Evolutionary conservation across 495 filamentous ascomycete species (phyloP).

Genomic region (Talaromyces trachyspermus): DNA sequence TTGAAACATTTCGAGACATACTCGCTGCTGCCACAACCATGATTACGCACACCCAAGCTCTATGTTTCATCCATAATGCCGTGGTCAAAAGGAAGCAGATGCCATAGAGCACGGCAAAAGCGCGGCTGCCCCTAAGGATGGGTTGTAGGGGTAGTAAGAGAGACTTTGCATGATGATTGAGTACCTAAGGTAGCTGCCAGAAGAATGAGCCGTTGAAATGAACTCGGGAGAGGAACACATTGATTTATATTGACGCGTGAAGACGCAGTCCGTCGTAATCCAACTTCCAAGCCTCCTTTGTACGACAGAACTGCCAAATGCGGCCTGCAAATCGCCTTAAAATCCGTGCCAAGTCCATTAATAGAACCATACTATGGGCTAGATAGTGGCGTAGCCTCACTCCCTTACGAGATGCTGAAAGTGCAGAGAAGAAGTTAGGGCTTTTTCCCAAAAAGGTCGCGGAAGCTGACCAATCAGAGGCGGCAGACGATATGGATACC

Average conservation of each 20-base stretch:
- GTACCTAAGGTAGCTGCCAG: background rate
- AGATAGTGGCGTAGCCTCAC: no score
- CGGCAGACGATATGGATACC: no score
- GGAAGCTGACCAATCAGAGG: no score
- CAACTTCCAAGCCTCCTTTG: no score
- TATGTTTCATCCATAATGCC: slow-evolving; percentile 33
- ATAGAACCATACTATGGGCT: no score
- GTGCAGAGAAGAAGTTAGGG: no score
- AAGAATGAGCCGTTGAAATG: background rate
- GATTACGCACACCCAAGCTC: slow-evolving; percentile 37
- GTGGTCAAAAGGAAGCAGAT: slow-evolving; percentile 27
- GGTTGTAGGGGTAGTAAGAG: slow-evolving; percentile 39
- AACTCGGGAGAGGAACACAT: background rate
- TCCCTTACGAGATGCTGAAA: no score
- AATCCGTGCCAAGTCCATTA: no score
- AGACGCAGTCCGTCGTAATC: background rate
- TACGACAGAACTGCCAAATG: background rate
- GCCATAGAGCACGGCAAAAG: slow-evolving; percentile 45
- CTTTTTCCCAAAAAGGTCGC: no score
- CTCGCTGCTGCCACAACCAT: slow-evolving; percentile 38
- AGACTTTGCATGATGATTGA: background rate
- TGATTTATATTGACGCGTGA: background rate
- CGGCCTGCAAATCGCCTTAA: no score
- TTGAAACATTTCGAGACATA: slow-evolving; percentile 16
- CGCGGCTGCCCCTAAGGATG: slow-evolving; percentile 38